phyloP scores from a whole-genome alignment of 192 early-diverging fungal genomes.

The Backusella liffmaniae region DNA sequence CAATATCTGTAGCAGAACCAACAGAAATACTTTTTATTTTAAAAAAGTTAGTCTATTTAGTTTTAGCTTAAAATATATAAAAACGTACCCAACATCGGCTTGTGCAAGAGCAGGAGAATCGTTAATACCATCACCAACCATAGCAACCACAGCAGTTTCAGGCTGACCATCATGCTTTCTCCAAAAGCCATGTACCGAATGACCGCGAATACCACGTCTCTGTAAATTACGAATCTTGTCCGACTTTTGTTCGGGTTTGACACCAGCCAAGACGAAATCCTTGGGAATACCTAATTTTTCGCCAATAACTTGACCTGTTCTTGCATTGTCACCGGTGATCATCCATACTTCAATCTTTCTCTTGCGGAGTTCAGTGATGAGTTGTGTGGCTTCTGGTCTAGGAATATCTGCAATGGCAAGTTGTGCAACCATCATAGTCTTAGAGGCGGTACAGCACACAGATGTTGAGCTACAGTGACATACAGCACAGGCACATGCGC shows the following conservation, averaged over 20 bases:
- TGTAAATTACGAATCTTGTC: constrained; percentile 60
- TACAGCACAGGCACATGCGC: constrained; percentile 37
- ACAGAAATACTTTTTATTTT: constrained; percentile 66
- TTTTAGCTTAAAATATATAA: background rate
- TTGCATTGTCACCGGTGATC: constrained; percentile 74
- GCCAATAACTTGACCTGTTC: constrained; percentile 64
- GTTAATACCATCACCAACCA: constrained; percentile 97
- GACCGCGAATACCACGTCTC: constrained; percentile 26
- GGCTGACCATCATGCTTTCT: constrained; percentile 11
- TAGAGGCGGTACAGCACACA: constrained; percentile 28
- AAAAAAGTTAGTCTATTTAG: background rate
- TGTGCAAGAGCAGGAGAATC: constrained; percentile 90
- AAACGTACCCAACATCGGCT: constrained; percentile 68
- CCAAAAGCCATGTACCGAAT: background rate
- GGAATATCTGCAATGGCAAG: constrained; percentile 54
- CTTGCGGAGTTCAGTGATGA: constrained; percentile 46
- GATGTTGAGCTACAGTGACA: constrained; percentile 26
- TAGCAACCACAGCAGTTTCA: constrained; percentile 63
- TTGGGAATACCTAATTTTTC: constrained; percentile 62
- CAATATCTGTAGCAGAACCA: constrained; percentile 86
- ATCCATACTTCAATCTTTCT: constrained; percentile 72
- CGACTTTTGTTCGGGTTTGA: constrained; percentile 74
- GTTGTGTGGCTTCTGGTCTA: constrained; percentile 54
- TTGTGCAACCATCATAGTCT: constrained; percentile 49
- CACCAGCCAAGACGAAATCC: constrained; percentile 54